A percentile compares a stretch with the other conserved stretches of the same genome.
These are phyloP conservation scores for Cylindrotheca fusiformis DNA, from an alignment of 108 stramenopile genomes.

Conservation along the genomic window DNA sequence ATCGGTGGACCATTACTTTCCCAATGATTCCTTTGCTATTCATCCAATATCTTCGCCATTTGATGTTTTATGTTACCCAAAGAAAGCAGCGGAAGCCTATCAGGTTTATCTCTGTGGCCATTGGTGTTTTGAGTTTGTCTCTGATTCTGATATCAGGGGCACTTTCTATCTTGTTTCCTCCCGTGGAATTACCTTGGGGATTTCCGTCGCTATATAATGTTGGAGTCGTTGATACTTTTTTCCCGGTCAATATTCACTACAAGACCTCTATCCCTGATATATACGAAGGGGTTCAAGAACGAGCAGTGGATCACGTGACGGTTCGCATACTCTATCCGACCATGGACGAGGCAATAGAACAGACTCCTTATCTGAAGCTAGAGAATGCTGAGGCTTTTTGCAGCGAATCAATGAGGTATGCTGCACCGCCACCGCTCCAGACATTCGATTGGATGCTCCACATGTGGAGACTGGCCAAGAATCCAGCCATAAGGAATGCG, in stretches of 20 bases:
- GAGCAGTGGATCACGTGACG: constrained; percentile 27
- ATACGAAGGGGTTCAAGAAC: background rate
- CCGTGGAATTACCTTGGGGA: constrained; percentile 31
- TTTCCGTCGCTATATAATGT: constrained; percentile 34
- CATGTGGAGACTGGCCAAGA: constrained; percentile 33
- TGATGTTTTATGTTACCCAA: background rate
- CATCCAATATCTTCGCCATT: constrained; percentile 28
- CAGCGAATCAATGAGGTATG: constrained; percentile 36
- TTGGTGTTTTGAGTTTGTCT: constrained; percentile 17
- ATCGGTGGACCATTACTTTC: constrained; percentile 59
- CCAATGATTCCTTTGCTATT: constrained; percentile 52
- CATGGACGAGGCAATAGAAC: constrained; percentile 15
- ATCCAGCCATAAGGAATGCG: constrained; percentile 15
- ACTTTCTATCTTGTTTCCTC: constrained; percentile 45
- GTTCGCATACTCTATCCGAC: constrained; percentile 61
- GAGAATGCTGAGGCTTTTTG: constrained; percentile 26
- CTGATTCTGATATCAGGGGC: constrained; percentile 14
- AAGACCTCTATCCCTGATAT: background rate
- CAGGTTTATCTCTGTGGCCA: constrained; percentile 3
- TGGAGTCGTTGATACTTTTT: constrained; percentile 39
- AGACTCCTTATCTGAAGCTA: constrained; percentile 32
- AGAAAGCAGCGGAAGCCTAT: background rate
- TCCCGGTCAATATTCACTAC: constrained; percentile 31
- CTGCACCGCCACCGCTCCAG: constrained; percentile 45
- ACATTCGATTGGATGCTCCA: constrained; percentile 42